phyloP scores from a whole-genome alignment of 805 yeast species.

The Naumovozyma castellii region DNA sequence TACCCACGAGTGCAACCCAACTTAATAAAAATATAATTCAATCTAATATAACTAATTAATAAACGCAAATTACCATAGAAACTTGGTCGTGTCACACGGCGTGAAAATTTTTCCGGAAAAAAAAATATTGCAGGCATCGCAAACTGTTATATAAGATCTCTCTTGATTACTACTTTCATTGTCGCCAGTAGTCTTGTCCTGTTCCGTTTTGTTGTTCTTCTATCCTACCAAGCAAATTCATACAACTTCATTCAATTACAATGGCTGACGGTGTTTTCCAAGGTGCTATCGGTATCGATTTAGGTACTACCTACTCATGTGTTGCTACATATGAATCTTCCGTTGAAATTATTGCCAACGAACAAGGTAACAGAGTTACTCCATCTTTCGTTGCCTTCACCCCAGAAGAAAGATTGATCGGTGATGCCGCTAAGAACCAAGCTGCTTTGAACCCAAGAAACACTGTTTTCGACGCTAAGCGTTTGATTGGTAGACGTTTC shows the following conservation, averaged over 20 bases:
- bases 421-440: slow-evolving; percentile 77
- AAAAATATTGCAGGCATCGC: not conserved
- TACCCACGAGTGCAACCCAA: too few species aligned
- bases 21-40: too few species aligned
- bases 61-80: too few species aligned
- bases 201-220: not conserved
- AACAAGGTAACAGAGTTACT: slow-evolving; percentile 76
- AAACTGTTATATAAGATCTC: too few species aligned
- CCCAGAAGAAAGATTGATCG: slow-evolving; percentile 66
- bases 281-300: slow-evolving; percentile 99
- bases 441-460: slow-evolving; percentile 70
- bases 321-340: slow-evolving; percentile 71
- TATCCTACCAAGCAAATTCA: not conserved
- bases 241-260: slow-evolving; percentile 7
- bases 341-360: slow-evolving; percentile 71
- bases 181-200: not conserved
- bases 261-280: slow-evolving; percentile 98
- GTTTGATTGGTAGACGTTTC: slow-evolving; percentile 74
- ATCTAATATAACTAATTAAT: too few species aligned
- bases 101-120: not conserved
- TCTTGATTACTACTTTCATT: too few species aligned
- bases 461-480: slow-evolving; percentile 76
- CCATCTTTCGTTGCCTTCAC: slow-evolving; percentile 76
- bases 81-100: not conserved
- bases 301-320: slow-evolving; percentile 57